These are phyloP conservation scores for Pseudodiploospora longispora DNA, from an alignment of 2,329 filamentous ascomycete genomes.

Conservation along the genomic window DNA sequence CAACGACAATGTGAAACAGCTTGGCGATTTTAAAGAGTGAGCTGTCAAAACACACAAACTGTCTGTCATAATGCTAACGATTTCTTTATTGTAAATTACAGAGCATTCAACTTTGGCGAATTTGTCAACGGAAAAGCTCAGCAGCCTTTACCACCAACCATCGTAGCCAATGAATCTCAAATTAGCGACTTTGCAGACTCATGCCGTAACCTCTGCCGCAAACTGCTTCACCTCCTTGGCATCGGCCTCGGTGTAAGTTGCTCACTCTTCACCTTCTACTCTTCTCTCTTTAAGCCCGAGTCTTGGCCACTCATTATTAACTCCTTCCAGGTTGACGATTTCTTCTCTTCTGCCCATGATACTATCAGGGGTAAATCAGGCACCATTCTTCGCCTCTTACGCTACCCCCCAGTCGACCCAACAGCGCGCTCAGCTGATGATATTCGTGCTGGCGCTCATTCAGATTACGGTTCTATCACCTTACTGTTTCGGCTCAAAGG, in stretches of 20 bases:
- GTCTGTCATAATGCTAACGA: slow-evolving; percentile 1
- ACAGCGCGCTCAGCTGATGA: slow-evolving; percentile 44
- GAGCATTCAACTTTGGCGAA: slow-evolving; percentile 86
- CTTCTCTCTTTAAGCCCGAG: slow-evolving; percentile 1
- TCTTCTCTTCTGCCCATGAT: slow-evolving; percentile 47
- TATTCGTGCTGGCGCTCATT: slow-evolving; percentile 84
- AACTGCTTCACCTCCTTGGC: slow-evolving; percentile 69
- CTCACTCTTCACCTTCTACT: background rate
- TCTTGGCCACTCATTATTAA: background rate
- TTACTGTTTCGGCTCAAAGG: slow-evolving; percentile 79
- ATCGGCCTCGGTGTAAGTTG: slow-evolving; percentile 58
- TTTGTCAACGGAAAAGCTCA: slow-evolving; percentile 61
- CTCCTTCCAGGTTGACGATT: slow-evolving; percentile 33
- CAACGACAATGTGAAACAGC: slow-evolving; percentile 31
- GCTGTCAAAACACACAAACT: slow-evolving; percentile 9
- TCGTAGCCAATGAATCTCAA: slow-evolving; percentile 51
- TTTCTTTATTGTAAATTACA: slow-evolving; percentile 23
- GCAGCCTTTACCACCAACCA: slow-evolving; percentile 64
- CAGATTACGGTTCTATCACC: slow-evolving; percentile 69
- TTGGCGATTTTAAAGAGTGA: slow-evolving; percentile 84
- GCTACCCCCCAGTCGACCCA: slow-evolving; percentile 52
- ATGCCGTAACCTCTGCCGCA: slow-evolving; percentile 66
- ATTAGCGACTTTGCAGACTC: slow-evolving; percentile 59
- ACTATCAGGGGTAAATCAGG: slow-evolving; percentile 38
- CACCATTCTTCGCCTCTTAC: slow-evolving; percentile 61